A percentile compares a stretch with the other conserved stretches of the same genome.
phyloP scores from a whole-genome alignment of 2,329 filamentous ascomycete species.

The Diaporthe sp. region DNA sequence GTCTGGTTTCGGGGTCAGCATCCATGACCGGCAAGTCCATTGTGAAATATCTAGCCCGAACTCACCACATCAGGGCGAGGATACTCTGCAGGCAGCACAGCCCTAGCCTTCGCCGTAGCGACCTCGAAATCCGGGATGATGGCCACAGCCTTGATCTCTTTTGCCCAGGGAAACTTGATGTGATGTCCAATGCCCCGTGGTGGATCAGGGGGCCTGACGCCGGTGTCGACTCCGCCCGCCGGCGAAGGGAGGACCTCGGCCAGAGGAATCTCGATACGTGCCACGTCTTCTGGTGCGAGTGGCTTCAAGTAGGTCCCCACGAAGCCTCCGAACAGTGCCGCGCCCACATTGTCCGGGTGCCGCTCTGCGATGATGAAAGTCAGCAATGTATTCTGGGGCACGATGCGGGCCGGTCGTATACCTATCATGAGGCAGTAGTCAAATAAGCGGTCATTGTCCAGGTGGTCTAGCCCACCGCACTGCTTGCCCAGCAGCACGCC shows the following conservation, averaged over 20 bases:
- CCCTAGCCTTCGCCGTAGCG: constrained; percentile 89
- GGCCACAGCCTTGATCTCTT: constrained; percentile 95
- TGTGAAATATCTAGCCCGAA: not conserved
- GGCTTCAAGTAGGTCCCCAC: constrained; percentile 97
- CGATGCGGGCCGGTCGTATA: constrained; percentile 45
- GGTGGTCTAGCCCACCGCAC: constrained; percentile 78
- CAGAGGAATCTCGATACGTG: constrained; percentile 91
- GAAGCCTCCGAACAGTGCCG: constrained; percentile 94
- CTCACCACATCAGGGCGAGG: constrained; percentile 83
- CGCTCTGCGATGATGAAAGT: constrained; percentile 63
- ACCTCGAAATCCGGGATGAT: constrained; percentile 98
- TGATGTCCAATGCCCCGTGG: constrained; percentile 94
- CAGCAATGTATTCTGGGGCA: not conserved
- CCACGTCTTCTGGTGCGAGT: constrained; percentile 86
- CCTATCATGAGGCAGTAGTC: constrained; percentile 98
- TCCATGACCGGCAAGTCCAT: constrained; percentile 5
- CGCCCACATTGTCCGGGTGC: constrained; percentile 94
- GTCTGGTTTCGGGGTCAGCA: constrained; percentile 54
- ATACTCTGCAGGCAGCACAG: constrained; percentile 85
- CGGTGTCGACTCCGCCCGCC: constrained; percentile 91
- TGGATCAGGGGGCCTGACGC: constrained; percentile 86
- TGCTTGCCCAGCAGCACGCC: constrained; percentile 94
- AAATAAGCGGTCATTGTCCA: constrained; percentile 85
- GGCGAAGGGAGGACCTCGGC: constrained; percentile 92
- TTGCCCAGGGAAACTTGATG: constrained; percentile 93